Evolutionary conservation across 768 basidiomycete genomes (phyloP), one percentile per base, ranked within the genome.

Genomic region (Amanita rimosa): DNA sequence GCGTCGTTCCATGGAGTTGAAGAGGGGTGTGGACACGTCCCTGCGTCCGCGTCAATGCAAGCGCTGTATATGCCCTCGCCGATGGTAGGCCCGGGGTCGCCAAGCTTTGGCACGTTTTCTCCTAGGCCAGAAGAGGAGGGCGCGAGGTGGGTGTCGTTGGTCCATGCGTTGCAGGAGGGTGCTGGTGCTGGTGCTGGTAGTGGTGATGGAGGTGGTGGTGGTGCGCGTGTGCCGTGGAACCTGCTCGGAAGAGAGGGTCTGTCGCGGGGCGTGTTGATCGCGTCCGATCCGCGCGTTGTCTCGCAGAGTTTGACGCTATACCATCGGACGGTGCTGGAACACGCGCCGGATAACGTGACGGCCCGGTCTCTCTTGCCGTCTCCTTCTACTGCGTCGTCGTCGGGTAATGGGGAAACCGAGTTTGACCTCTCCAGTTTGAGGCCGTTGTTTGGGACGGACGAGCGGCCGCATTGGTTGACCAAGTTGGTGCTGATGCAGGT

Each of bases 391-490:
- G 10, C 24, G 6, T 7, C 10, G 6, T 71, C 68, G 19, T 45
- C 46, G 1, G 36, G 50, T n/a, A 45, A 52, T 8, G 44, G 51
- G 8, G 52, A 47, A 11, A 44, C 36, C 14, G 50, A 51, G 27
- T 52, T 41, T 48, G 52, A 39, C 60, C 58, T 16, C 1, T 44
- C 22, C 27, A 50, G 27, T 14, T 55, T 58, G 17, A 49, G 60
- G 13, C 66, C 67, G 19, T 70, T 89, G 14, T 79, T 85, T 53
- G 86, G 87, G 6, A 81, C 66, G 50, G 81, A 85, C 24, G 78
- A 79, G 4, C 71, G 69, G 37, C 85, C 86, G 1, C 84, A 92
- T 59, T 92, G 88, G 87, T 66, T 91, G 36, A 91, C 89, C 11
- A 81, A 76, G 56, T 62, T 85, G 3, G 64, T 91, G 5, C 62